Percentiles rank a stretch among this genome's conserved stretches.
phyloP scores from a whole-genome alignment of 2,329 filamentous ascomycete genomes.

The Emmonsiellopsis sp. region DNA sequence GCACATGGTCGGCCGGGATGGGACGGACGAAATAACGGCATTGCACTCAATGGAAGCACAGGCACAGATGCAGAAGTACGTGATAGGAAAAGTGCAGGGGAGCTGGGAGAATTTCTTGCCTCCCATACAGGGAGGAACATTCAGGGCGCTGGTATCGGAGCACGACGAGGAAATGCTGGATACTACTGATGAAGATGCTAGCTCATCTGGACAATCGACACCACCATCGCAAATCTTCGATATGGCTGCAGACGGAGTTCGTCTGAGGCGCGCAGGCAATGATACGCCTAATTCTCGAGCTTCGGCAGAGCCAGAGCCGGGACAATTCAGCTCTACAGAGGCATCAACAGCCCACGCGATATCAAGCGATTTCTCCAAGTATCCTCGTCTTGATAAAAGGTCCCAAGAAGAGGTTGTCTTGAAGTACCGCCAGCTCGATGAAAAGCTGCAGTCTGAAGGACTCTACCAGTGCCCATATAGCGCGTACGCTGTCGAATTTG shows the following conservation, averaged over 20 bases:
- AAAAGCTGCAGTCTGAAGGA: conserved; percentile 61
- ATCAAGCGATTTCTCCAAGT: conserved; percentile 64
- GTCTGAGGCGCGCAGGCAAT: no score
- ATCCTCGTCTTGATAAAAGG: conserved; percentile 63
- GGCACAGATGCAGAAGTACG: conserved; percentile 67
- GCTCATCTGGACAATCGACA: no score
- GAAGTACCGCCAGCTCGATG: conserved; percentile 70
- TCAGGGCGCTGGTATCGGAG: conserved; percentile 47
- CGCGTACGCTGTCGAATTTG: conserved; percentile 65
- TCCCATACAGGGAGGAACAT: conserved; percentile 81
- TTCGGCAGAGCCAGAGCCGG: no score
- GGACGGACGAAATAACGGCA: conserved; percentile 87
- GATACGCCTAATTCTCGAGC: no score
- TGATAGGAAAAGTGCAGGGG: conserved; percentile 72
- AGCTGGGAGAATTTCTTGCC: conserved; percentile 80
- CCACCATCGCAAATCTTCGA: no score
- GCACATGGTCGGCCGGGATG: conserved; percentile 90
- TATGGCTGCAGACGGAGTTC: no score
- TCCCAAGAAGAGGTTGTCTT: conserved; percentile 67
- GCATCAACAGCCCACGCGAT: conserved; percentile 65
- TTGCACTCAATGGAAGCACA: conserved; percentile 78
- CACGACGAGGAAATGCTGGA: conserved; percentile 32
- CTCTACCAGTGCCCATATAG: conserved; percentile 78
- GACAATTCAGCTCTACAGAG: conserved; percentile 50
- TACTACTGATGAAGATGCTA: conserved; percentile 9